Evolutionary conservation across 2,329 filamentous ascomycete species (phyloP).

Genomic region (Fusarium sp.): DNA sequence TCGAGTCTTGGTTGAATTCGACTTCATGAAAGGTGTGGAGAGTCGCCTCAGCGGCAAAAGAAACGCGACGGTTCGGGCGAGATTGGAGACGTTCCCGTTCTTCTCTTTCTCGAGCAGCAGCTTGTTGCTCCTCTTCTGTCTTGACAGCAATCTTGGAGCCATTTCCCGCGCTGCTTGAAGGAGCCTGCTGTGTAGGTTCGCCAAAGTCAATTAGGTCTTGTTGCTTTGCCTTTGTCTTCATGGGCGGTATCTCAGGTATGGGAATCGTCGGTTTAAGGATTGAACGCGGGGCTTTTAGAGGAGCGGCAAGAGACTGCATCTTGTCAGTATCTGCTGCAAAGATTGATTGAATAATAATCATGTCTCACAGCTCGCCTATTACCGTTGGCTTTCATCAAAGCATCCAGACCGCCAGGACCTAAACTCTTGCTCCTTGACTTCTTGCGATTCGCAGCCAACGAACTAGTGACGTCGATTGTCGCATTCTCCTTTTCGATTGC

Average conservation of each 20-base stretch:
- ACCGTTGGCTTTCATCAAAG: constrained; percentile 76
- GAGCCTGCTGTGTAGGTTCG: constrained; percentile 15
- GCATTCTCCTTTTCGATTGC: constrained; percentile 80
- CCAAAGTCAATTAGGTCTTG: constrained; percentile 33
- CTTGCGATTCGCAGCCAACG: constrained; percentile 62
- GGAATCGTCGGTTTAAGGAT: constrained; percentile 85
- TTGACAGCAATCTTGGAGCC: constrained; percentile 69
- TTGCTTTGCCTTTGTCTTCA: constrained; percentile 55
- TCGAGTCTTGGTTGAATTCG: constrained; percentile 87
- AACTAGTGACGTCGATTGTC: constrained; percentile 70
- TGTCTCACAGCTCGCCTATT: constrained; percentile 79
- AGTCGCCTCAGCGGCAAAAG: constrained; percentile 96
- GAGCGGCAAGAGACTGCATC: constrained; percentile 64
- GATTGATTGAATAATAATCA: constrained; percentile 1
- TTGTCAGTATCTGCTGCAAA: constrained; percentile 27
- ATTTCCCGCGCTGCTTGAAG: constrained; percentile 37
- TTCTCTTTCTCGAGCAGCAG: constrained; percentile 73
- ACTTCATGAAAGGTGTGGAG: constrained; percentile 97
- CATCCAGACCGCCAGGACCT: constrained; percentile 88
- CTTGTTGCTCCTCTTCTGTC: constrained; percentile 76
- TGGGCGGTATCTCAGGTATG: constrained; percentile 72
- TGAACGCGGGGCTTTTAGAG: constrained; percentile 65
- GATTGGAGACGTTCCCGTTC: constrained; percentile 86
- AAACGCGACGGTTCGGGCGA: constrained; percentile 90
- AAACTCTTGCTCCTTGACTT: constrained; percentile 96